These are phyloP conservation scores for Ustilago tritici DNA, from an alignment of 1,284 basidiomycete species.

Conservation along the genomic window DNA sequence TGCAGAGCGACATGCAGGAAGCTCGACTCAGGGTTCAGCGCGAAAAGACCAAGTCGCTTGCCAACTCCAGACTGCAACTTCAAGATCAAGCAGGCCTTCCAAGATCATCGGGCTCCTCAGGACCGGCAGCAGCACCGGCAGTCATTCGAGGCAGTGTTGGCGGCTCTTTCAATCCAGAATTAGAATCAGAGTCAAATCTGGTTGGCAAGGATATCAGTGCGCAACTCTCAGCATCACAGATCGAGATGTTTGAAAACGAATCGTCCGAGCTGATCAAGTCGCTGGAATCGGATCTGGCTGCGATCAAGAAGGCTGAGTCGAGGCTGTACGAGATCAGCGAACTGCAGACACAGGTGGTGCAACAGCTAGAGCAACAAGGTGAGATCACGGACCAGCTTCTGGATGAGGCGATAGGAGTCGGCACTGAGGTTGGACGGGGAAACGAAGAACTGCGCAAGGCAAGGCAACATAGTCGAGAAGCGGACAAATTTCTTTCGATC, in stretches of 20 bases:
- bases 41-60: slow-evolving; percentile 48
- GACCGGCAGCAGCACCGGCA: slow-evolving; percentile 15
- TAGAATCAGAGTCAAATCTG: slow-evolving; percentile 35
- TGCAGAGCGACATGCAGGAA: slow-evolving; percentile 86
- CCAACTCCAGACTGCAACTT: slow-evolving; percentile 36
- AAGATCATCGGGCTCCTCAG: slow-evolving; percentile 10
- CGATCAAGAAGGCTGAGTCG: slow-evolving; percentile 87
- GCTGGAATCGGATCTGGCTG: slow-evolving; percentile 84
- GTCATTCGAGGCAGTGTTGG: slow-evolving; percentile 51
- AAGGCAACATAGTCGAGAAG: slow-evolving; percentile 81
- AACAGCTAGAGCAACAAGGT: slow-evolving; percentile 86
- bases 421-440: slow-evolving; percentile 84
- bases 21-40: slow-evolving; percentile 53
- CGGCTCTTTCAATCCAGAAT: slow-evolving; percentile 43
- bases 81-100: slow-evolving; percentile 16
- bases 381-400: slow-evolving; percentile 88
- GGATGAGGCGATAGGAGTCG: slow-evolving; percentile 86
- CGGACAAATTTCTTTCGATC: slow-evolving; percentile 82
- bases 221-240: slow-evolving; percentile 76
- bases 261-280: slow-evolving; percentile 84
- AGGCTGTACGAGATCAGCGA: slow-evolving; percentile 88
- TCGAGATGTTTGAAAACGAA: slow-evolving; percentile 89
- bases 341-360: slow-evolving; percentile 86
- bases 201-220: slow-evolving; percentile 51
- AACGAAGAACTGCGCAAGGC: slow-evolving; percentile 87